Percentiles rank a stretch among this genome's conserved stretches.
Evolutionary conservation across 176 grass and related monocot species (phyloP).

Genomic region (Chloris gayana): DNA sequence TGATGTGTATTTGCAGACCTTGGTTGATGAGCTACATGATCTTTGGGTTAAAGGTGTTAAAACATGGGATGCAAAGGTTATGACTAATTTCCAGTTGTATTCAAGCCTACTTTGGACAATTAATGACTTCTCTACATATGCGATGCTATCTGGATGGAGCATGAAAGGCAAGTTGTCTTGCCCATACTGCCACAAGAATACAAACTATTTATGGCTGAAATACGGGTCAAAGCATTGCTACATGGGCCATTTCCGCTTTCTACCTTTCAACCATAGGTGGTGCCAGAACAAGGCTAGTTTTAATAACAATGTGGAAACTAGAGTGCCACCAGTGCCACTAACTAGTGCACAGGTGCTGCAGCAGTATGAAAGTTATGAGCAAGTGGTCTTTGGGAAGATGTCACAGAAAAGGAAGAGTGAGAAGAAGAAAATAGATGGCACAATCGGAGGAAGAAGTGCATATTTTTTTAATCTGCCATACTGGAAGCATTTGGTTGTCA

Average conservation of each 20-base stretch:
- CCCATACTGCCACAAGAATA: not conserved
- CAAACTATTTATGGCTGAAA: not conserved
- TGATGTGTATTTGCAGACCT: not conserved
- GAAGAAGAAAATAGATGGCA: not conserved
- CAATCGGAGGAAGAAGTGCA: slow-evolving; percentile 9
- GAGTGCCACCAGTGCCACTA: not conserved
- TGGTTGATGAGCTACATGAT: not conserved
- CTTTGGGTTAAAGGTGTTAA: not conserved
- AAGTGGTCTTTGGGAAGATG: not conserved
- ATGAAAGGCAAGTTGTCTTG: slow-evolving; percentile 7
- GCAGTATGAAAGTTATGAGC: not conserved
- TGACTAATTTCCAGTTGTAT: too few species aligned
- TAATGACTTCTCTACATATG: not conserved
- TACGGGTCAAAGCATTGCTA: slow-evolving; percentile 5
- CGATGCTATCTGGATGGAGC: slow-evolving; percentile 10
- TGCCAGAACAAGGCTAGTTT: not conserved
- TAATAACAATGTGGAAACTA: not conserved
- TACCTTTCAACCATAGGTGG: not conserved
- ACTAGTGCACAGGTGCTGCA: not conserved
- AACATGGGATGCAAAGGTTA: not conserved
- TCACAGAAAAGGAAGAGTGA: not conserved
- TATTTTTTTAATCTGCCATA: slow-evolving; percentile 14
- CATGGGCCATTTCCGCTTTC: not conserved
- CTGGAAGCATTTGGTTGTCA: not conserved
- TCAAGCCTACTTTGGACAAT: not conserved